phyloP scores from a whole-genome alignment of 805 yeast species.

The Myxozyma kluyveri region DNA sequence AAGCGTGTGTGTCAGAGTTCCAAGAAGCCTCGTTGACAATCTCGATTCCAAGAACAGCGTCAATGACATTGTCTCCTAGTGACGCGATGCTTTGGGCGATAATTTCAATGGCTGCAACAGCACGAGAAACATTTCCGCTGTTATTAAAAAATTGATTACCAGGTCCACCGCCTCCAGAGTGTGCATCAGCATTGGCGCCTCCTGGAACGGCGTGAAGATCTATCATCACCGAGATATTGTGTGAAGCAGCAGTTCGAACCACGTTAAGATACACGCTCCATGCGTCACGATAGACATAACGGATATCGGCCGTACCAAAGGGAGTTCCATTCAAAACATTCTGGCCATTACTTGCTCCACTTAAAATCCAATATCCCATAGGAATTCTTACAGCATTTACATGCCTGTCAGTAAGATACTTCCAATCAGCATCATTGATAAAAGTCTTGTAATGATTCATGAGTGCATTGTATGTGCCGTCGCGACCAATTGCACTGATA shows the following conservation, averaged over 20 bases:
- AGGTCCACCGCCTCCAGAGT: constrained; percentile 67
- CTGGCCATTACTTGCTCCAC: constrained; percentile 40
- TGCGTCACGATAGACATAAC: constrained; percentile 62
- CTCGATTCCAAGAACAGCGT: constrained; percentile 75
- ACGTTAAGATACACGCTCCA: constrained; percentile 54
- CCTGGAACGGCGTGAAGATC: constrained; percentile 90
- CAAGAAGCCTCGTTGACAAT: constrained; percentile 81
- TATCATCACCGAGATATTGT: constrained; percentile 69
- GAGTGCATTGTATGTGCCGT: constrained; percentile 49
- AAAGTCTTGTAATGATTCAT: constrained; percentile 67
- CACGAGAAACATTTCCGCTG: constrained; percentile 42
- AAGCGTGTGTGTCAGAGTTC: constrained; percentile 52
- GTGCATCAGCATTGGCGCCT: constrained; percentile 85
- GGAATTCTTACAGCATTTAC: constrained; percentile 86
- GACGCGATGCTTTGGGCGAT: constrained; percentile 51
- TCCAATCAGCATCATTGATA: constrained; percentile 71
- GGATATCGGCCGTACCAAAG: constrained; percentile 47
- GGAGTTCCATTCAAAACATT: constrained; percentile 56
- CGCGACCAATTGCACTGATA: constrained; percentile 50
- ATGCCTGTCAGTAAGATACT: constrained; percentile 62
- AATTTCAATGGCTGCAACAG: constrained; percentile 54
- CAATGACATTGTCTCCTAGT: neutral
- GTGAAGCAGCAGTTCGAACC: constrained; percentile 56
- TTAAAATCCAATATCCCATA: constrained; percentile 85
- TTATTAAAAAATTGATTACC: constrained; percentile 61